A percentile compares a stretch with the other conserved stretches of the same genome.
phyloP scores from a whole-genome alignment of 805 yeast genomes.

The Alloascoidea africana region DNA sequence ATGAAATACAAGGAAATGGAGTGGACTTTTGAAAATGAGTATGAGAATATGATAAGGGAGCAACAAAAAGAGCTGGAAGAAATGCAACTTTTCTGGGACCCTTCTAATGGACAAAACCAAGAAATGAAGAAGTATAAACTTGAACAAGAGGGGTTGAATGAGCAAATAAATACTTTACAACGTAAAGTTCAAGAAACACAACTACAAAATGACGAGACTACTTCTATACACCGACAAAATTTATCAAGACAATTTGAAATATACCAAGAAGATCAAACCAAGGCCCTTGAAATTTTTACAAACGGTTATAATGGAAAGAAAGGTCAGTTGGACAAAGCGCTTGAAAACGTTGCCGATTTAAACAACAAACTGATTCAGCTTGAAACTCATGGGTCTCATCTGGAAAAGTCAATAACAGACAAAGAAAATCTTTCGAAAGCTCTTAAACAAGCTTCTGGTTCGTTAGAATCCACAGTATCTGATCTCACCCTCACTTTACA shows the following conservation, averaged over 20 bases:
- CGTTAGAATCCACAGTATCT: background rate
- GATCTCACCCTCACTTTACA: background rate
- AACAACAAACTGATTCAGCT: background rate
- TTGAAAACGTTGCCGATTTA: background rate
- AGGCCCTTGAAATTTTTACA: background rate
- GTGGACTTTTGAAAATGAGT: background rate
- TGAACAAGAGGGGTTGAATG: background rate
- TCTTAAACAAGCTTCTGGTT: background rate
- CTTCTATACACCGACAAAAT: background rate
- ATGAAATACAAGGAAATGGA: background rate
- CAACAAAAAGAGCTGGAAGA: background rate
- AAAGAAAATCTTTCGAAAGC: background rate
- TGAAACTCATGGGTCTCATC: background rate
- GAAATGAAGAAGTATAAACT: background rate
- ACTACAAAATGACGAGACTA: background rate
- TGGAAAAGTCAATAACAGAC: background rate
- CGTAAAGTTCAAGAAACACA: background rate
- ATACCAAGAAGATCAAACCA: background rate
- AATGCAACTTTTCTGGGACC: background rate
- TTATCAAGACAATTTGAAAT: background rate
- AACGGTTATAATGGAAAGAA: background rate
- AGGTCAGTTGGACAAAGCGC: background rate
- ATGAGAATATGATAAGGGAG: background rate
- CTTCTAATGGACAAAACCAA: background rate
- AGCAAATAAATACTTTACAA: background rate